Percentiles rank a stretch among this genome's conserved stretches.
phyloP scores from a whole-genome alignment of 2,329 filamentous ascomycete species.

The Talaromyces sp. region DNA sequence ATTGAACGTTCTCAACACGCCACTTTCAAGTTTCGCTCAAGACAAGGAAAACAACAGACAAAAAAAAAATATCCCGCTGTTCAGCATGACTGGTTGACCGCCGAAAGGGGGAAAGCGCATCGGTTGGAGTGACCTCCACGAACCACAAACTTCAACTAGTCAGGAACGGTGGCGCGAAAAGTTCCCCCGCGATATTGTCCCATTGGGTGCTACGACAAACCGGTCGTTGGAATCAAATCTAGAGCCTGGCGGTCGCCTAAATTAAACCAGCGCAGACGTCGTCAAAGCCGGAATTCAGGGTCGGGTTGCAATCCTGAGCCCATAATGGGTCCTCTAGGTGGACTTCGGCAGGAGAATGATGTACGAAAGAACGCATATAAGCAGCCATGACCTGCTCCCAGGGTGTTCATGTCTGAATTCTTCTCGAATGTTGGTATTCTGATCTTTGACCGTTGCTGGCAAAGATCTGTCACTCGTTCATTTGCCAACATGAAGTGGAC shows the following conservation, averaged over 20 bases:
- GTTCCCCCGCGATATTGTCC: neutral
- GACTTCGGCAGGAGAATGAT: neutral
- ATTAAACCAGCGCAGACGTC: neutral
- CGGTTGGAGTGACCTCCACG: neutral
- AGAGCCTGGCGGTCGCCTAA: neutral
- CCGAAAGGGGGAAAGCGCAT: neutral
- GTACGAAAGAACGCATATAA: neutral
- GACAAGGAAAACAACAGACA: neutral
- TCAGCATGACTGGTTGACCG: neutral
- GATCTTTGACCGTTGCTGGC: neutral
- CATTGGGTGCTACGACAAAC: neutral
- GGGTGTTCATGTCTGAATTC: neutral
- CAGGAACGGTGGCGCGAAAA: neutral
- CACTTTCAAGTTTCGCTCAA: too few species aligned
- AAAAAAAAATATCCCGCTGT: neutral
- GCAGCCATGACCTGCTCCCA: neutral
- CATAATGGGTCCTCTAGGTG: neutral
- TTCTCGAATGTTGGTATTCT: neutral
- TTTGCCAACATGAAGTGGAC: slow-evolving; percentile 3
- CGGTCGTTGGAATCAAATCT: neutral
- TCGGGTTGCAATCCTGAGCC: neutral
- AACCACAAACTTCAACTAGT: neutral
- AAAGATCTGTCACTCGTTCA: neutral
- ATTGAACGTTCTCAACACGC: neutral
- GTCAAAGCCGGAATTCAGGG: neutral